A percentile compares a stretch with the other conserved stretches of the same genome.
phyloP scores from a whole-genome alignment of 2,329 filamentous ascomycete genomes.

The Lachnellula willkommii region DNA sequence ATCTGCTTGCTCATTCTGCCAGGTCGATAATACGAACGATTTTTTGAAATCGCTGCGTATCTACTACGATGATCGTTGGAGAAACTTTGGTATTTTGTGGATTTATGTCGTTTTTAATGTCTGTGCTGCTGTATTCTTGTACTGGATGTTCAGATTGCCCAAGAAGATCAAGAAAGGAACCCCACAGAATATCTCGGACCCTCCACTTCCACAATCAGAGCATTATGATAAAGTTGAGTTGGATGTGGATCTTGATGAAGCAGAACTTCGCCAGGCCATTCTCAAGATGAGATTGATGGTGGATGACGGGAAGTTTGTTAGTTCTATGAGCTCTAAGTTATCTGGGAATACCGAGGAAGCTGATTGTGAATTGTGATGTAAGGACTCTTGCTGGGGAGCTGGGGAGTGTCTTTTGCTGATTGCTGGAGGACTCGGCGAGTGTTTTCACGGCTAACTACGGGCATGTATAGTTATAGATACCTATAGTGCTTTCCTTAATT shows the following conservation, averaged over 20 bases:
- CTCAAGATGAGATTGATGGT: background rate
- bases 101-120: conserved; percentile 46
- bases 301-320: background rate
- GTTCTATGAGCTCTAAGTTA: background rate
- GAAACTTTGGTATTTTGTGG: conserved; percentile 58
- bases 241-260: background rate
- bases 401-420: too few species aligned
- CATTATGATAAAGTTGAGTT: background rate
- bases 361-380: background rate
- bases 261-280: background rate
- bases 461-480: too few species aligned
- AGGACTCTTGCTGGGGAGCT: too few species aligned
- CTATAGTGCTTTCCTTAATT: too few species aligned
- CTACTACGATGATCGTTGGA: conserved; percentile 56
- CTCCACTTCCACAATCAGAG: too few species aligned
- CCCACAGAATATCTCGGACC: background rate
- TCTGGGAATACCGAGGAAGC: background rate
- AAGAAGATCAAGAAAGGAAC: conserved; percentile 28
- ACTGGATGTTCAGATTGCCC: conserved; percentile 46
- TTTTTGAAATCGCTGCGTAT: conserved; percentile 46
- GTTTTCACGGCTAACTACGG: too few species aligned
- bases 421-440: too few species aligned
- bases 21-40: conserved; percentile 45
- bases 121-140: conserved; percentile 46
- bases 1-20: conserved; percentile 51